phyloP scores from a whole-genome alignment of 129 eudicot genomes.

The Artemisia tridentata region DNA sequence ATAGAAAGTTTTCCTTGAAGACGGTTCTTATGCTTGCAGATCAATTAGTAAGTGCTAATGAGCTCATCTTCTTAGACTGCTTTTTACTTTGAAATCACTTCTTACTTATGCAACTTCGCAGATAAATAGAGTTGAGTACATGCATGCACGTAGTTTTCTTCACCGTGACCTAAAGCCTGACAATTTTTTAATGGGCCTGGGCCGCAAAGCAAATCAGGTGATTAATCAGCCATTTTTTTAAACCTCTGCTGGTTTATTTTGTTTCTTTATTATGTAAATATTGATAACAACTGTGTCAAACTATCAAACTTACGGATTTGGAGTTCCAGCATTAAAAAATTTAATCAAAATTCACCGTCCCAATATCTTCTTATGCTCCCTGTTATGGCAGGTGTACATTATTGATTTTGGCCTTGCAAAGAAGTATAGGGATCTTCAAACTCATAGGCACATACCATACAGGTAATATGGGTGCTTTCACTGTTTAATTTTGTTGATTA shows the following conservation, averaged over 20 bases:
- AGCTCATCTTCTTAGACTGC: not conserved
- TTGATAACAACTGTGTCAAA: not conserved
- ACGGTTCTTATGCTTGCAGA: slow-evolving; percentile 99
- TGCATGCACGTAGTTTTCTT: slow-evolving; percentile 97
- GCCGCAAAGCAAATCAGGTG: slow-evolving; percentile 99
- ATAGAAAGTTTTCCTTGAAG: slow-evolving; percentile 83
- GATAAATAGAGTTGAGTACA: slow-evolving; percentile 97
- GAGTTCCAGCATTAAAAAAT: not conserved
- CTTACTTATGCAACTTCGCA: slow-evolving; percentile 31
- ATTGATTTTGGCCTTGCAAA: slow-evolving; percentile 93
- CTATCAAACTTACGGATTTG: slow-evolving; percentile 2
- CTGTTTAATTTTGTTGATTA: not conserved
- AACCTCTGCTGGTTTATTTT: not conserved
- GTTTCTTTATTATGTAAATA: not conserved
- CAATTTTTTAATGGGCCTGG: slow-evolving; percentile 97
- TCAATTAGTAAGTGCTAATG: slow-evolving; percentile 64
- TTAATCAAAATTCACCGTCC: not conserved
- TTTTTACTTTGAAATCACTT: slow-evolving; percentile 12
- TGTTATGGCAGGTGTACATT: slow-evolving; percentile 53
- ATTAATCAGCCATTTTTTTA: not conserved
- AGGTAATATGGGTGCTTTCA: slow-evolving; percentile 42
- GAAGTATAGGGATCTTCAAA: slow-evolving; percentile 84
- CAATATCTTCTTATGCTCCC: not conserved
- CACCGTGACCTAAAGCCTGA: slow-evolving; percentile 99
- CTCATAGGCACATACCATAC: slow-evolving; percentile 86